Base-by-base conservation (phyloP, 2,329 filamentous ascomycete genomes). In the Xylariaceae sp. region DNA sequence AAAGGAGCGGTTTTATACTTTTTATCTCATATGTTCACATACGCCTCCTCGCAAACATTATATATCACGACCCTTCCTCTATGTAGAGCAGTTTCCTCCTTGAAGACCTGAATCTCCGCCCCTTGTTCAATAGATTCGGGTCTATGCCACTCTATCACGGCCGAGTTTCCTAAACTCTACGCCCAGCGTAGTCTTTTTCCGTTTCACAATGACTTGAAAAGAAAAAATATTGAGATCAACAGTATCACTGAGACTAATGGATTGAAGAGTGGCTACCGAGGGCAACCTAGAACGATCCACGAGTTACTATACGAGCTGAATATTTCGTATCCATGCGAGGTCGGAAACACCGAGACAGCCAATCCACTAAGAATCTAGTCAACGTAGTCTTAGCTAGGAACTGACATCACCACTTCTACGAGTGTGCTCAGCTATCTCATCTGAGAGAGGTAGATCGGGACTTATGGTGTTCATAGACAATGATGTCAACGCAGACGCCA, bases 1-100 rank as follows among this genome's bases (percentile, higher is more conserved):
- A 48, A 40, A 15, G 13, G n/a, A 33, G 20, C 18, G 32, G 26
- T 33, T 48, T 48, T 48, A 48, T 48, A 48, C 26, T 23, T 46
- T 15, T n/a, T 32, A 24, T 24, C 10, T 13, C 20, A 16, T 6
- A 32, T 13, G 8, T 10, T 18, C n/a, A 3, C 13, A 23, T 23
- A n/a, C 3, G 15, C 20, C 20, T 33, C 27, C 6, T 3, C 15
- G 13, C 10, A 26, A 33, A 24, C 20, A 21, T 16, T 29, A 35
- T 2, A n/a, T n/a, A n/a, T n/a, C 10, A 7, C 13, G 18, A n/a
- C 1, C 1, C n/a, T 7, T 29, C 8, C 7, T 16, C 6, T 13
- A 37, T 11, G 23, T 11, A 16, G 43, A 46, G 32, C 13, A 47
- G 33, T 21, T n/a, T 2, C 16, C n/a, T 16, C 16, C 10, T 13